A percentile compares a stretch with the other conserved stretches of the same genome.
phyloP scores from a whole-genome alignment of 2,329 filamentous ascomycete genomes.

The Botrytis byssoidea region DNA sequence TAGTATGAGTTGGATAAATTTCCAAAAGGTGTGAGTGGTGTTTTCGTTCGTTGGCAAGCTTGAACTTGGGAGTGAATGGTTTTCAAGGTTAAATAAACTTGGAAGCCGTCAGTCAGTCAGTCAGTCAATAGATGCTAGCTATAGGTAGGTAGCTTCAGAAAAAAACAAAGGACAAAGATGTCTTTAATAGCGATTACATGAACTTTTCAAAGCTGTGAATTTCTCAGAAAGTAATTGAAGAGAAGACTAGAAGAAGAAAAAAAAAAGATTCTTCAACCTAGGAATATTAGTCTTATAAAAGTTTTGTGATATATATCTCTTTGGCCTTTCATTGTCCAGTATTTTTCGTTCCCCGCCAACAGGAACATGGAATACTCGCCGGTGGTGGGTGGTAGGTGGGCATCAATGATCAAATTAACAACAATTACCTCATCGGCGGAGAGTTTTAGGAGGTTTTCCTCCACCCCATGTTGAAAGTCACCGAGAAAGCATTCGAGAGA shows the following conservation, averaged over 20 bases:
- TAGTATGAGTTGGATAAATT: slow-evolving; percentile 1
- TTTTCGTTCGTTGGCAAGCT: slow-evolving; percentile 10
- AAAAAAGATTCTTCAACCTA: background rate
- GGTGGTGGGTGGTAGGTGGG: slow-evolving; percentile 2
- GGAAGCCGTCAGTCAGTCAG: background rate
- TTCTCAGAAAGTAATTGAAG: background rate
- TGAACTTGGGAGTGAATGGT: slow-evolving; percentile 5
- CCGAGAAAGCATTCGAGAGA: background rate
- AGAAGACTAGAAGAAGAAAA: background rate
- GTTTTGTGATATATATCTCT: background rate
- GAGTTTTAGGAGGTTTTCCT: slow-evolving; percentile 12
- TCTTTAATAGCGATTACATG: slow-evolving; percentile 8
- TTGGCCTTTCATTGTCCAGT: background rate
- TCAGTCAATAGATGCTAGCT: background rate
- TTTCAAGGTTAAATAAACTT: slow-evolving; percentile 8
- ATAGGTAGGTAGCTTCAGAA: background rate
- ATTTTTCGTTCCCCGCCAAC: slow-evolving; percentile 6
- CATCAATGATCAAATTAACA: slow-evolving; percentile 1
- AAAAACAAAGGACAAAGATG: background rate
- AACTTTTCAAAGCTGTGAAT: background rate
- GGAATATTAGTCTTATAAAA: background rate
- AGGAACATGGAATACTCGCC: slow-evolving; percentile 1
- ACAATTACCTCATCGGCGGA: slow-evolving; percentile 15
- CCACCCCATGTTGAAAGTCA: background rate
- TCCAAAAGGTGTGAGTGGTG: slow-evolving; percentile 4